Evolutionary conservation across 169 alveolate genomes (phyloP), one percentile per base, ranked within the genome.

Genomic region (Cryptosporidium xiaoi): DNA sequence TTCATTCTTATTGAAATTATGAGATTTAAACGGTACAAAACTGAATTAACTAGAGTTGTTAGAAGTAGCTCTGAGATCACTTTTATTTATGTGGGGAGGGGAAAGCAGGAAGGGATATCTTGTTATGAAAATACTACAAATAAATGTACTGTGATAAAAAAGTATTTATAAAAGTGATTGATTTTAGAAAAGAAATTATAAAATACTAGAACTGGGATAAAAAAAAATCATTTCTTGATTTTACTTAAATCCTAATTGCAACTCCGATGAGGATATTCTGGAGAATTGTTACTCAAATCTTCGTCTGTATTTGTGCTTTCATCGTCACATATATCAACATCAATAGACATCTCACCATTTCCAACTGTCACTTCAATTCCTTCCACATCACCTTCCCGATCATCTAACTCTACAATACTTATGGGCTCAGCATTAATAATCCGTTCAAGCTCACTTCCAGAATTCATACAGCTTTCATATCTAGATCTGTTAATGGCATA

Each of bases 401-500:
- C 48, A 40, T 40, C 48, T 6, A 40, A 40, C 10, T 40, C 48
- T 8, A 40, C 48, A 40, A 40, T 40, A 40, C 10, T 40, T 40
- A 40, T 40, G 10, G 48, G 48, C 4, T 40, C 48, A 40, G 10
- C 48, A 40, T 40, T 40, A 40, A 40, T 40, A 40, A 40, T 40
- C 48, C 29, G 7, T 53, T 65, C 16, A 34, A 24, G 12, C 3
- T 77, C 64, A 62, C 40, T 77, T 18, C 20, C 64, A 16, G 46
- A 60, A 48, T 18, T 2, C 15, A 48, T 27, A 31, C 87, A 77
- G 24, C 64, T 77, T 24, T 77, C 87, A 46, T 60, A 60, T 60
- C 87, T 77, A 51, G 87, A 77, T 29, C 87, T 77, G 44, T 56
- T 62, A 44, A 77, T 24, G 1, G 87, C 87, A 40, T 77, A 77